These are phyloP conservation scores for Nyctanthes arbortristis DNA, from an alignment of 257 asterid species.

Conservation along the genomic window DNA sequence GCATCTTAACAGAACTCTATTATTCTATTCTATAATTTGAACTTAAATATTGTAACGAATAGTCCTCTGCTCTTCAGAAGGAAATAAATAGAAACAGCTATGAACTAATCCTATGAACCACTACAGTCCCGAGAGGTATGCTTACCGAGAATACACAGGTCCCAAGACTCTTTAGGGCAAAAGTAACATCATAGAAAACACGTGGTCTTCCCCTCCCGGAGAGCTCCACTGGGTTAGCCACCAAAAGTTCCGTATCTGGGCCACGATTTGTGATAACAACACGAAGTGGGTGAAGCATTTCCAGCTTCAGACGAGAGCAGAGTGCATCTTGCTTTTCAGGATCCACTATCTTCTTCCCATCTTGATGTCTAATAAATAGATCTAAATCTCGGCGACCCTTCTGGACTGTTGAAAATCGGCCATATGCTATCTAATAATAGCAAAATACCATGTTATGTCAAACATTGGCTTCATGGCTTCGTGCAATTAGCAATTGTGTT, in stretches of 20 bases:
- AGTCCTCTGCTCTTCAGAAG: background rate
- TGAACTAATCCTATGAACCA: background rate
- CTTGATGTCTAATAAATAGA: slow-evolving; percentile 62
- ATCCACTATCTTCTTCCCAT: slow-evolving; percentile 77
- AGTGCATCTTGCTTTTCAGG: slow-evolving; percentile 69
- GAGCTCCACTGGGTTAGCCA: slow-evolving; percentile 85
- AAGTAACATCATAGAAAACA: slow-evolving; percentile 79
- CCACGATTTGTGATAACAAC: slow-evolving; percentile 72
- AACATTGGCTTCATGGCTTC: slow-evolving; percentile 1
- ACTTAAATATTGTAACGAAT: no score
- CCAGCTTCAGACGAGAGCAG: slow-evolving; percentile 63
- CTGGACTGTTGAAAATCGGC: slow-evolving; percentile 59
- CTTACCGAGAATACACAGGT: slow-evolving; percentile 80
- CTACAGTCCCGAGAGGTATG: no score
- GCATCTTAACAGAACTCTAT: no score
- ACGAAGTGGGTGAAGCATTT: slow-evolving; percentile 83
- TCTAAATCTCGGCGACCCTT: slow-evolving; percentile 73
- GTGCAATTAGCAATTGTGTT: slow-evolving; percentile 1
- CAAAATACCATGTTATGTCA: background rate
- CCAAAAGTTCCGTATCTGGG: slow-evolving; percentile 82
- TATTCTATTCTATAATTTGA: no score
- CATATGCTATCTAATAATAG: slow-evolving; percentile 62
- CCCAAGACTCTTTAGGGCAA: slow-evolving; percentile 63
- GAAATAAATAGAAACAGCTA: background rate
- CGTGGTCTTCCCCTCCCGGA: slow-evolving; percentile 87